Evolutionary conservation across 2,329 filamentous ascomycete species (phyloP), one percentile per base, ranked within the genome.

Genomic region (Fusarium burgessii): DNA sequence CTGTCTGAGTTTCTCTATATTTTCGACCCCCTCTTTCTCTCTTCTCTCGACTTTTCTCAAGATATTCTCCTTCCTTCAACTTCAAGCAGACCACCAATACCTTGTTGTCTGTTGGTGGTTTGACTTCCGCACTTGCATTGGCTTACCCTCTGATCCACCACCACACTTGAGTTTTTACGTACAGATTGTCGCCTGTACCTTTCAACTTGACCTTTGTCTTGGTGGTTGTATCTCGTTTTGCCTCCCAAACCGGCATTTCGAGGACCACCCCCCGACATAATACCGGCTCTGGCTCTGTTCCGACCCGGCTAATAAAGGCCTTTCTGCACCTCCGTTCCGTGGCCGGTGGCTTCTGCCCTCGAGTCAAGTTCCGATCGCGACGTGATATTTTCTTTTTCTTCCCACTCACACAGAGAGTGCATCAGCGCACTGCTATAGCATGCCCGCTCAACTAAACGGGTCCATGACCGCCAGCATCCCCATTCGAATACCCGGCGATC

Each of bases 401-500:
- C 27, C 65, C 59, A 52, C 51, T 60, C 71, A 49, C 62, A 63
- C 66, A 59, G 62, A 63, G 71, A 68, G 66, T 63, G 62, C 58
- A 76, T 71, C 71, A 72, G 27, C 58, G 68, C 65, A 66, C 62
- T 66, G 46, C 62, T 52, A 66, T 73, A 82, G 71, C 67, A 82
- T 82, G 81, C 80, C 81, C 60, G 80, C 81, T 68, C 81, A 82
- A 78, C 63, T 82, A 65, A 80, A 80, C 74, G 77, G 78, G 68
- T 76, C 80, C 61, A 80, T 81, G 74, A 75, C 79, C 70, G 76
- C 78, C 71, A 80, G 75, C 74, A 79, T 81, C 66, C 81, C 81
- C 58, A 81, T 82, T 49, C 79, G 77, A 75, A 76, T 82, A 70
- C 73, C 76, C 61, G 77, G 76, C 74, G 79, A 82, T 64, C 79